Evolutionary conservation across 768 basidiomycete species (phyloP), one percentile per base, ranked within the genome.

Genomic region (Macrolepiota dolichaula): DNA sequence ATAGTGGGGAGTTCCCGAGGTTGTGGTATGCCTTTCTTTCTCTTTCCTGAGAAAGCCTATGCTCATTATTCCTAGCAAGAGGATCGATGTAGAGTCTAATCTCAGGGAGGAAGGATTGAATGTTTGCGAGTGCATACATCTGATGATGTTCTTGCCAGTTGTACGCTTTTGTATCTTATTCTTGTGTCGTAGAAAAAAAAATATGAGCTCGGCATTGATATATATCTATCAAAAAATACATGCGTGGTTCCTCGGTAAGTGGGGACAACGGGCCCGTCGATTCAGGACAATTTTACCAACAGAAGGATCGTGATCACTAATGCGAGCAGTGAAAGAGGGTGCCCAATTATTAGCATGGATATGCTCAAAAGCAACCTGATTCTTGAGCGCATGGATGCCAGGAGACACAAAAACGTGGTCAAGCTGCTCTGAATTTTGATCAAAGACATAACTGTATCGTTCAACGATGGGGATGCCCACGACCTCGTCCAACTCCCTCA

Each of bases 271-370:
- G 17, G 49, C 38, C 29, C 17, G 57, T 63, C 71, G 79, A 66
- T 84, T 85, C 9, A 87, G 67, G 55, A 73, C 74, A 54, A 87
- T 70, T 54, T 71, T 73, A 27, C 77, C 83, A 9, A 85, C 82
- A 7, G 80, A 82, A 36, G 85, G 85, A 71, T 87, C 85, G 63
- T 87, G 85, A 66, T 86, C 85, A 60, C 83, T 85, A 42, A 80
- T 74, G 13, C 83, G 74, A 29, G 66, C 73, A 24, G 71, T 70
- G 9, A 77, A 63, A 3, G 73, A 73, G 17, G 75, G 67, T 11
- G 81, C 74, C 84, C 84, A 85, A 56, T 80, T 85, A 65, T 87
- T 87, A 35, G 85, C 77, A 68, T 87, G 85, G 24, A 87, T 75
- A 62, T 87, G 85, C 63, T 87, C 81, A 40, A 82, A 79, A 57